Percentiles rank a stretch among this genome's conserved stretches.
Evolutionary conservation across 2,329 filamentous ascomycete species (phyloP).

Genomic region (Colletotrichum graminicola): DNA sequence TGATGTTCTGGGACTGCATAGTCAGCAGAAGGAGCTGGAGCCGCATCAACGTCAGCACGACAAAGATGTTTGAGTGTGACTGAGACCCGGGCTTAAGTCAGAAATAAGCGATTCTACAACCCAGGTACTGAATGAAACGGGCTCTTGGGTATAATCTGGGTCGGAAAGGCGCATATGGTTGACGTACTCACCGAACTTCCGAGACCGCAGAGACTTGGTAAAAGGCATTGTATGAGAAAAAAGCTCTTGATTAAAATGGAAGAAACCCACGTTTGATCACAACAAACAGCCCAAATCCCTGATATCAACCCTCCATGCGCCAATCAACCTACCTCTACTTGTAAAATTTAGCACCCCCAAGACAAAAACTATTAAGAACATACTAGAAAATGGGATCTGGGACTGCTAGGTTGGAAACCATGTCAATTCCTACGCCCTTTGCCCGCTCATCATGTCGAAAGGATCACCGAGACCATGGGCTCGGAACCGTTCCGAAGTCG

Average conservation of each 20-base stretch:
- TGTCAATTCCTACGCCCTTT: neutral
- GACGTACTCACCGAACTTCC: neutral
- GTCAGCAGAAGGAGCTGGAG: conserved; percentile 67
- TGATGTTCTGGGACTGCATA: conserved; percentile 61
- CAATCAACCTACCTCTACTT: neutral
- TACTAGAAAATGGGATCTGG: neutral
- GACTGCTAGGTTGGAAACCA: neutral
- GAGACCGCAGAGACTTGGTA: neutral
- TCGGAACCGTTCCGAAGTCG: neutral
- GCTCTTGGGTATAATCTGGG: neutral
- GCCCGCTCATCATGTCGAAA: neutral
- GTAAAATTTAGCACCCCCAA: neutral
- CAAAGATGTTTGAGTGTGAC: conserved; percentile 49
- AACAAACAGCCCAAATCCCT: neutral
- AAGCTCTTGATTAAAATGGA: neutral
- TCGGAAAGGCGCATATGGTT: neutral
- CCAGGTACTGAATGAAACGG: too few species aligned
- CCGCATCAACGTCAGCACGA: conserved; percentile 75
- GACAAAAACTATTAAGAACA: too few species aligned
- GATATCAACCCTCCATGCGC: neutral
- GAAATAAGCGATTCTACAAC: too few species aligned
- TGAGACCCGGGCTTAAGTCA: neutral
- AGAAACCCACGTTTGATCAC: neutral
- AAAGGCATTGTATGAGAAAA: neutral
- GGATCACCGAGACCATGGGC: neutral